Evolutionary conservation across 306 rosid species (phyloP), one percentile per base, ranked within the genome.

Genomic region (Lablab purpureus): DNA sequence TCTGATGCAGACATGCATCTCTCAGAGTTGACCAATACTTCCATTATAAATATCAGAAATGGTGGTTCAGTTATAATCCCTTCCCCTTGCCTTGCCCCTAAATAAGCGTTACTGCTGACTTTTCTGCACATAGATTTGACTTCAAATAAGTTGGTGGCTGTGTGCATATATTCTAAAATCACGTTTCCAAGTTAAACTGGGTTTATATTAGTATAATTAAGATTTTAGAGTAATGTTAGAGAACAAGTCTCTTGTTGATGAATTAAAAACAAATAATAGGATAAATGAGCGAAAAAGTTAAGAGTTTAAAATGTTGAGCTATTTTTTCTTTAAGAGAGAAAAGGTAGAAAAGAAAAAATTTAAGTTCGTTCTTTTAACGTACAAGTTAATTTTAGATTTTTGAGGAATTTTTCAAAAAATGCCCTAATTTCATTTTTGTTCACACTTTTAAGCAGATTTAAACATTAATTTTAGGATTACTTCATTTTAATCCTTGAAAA

Each of bases 11-110:
- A 25, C 78, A 43, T 12, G 49, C 49, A 50, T 81, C 28, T 68
- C 51, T 43, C 67, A 15, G 12, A 58, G 83, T 81, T 85, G 85
- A 85, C 85, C 58, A 21, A 21, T 36, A 65, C 4, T 18, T 49
- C 71, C 63, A 15, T 22, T 50, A 79, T 22, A 60, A 47, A 80
- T 32, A 69, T 46, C 14, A 14, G 32, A 9, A 58, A 15, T 1
- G 28, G 60, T 32, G 23, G 37, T 41, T 56, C 30, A 43, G 13
- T 30, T 45, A 56, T 7, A 23, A 52, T 50, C 28, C 63, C 46
- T 27, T 5, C 41, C 58, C 58, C 17, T 32, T 32, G 23, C 74
- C 30, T 32, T 32, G 43, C 59, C 25, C 9, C 15, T 15, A 17
- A 13, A 47, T 36, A 52, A 59, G 49, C 14, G 10, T 28, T 22